Conservation (phyloP, 2,329 filamentous ascomycete species). For the Periconia digitata region DNA sequence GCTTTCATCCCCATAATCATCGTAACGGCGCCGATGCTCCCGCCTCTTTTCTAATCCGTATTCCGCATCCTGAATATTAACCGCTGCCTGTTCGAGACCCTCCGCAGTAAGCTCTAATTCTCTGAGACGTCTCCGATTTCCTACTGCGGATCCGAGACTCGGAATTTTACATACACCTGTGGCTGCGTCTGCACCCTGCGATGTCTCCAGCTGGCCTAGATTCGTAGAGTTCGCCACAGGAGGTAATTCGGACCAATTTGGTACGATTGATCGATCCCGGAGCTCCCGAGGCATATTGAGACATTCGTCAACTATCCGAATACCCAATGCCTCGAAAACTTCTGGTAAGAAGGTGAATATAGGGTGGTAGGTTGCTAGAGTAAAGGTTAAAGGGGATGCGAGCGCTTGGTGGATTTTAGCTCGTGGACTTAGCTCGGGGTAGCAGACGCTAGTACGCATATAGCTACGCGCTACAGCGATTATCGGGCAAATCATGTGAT, state of each 20-base stretch:
- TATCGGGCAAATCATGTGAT: too few species aligned
- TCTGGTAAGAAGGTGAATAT: not conserved
- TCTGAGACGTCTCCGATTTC: not conserved
- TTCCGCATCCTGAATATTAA: not conserved
- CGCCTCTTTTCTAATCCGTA: not conserved
- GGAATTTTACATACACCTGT: not conserved
- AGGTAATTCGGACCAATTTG: not conserved
- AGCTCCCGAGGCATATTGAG: not conserved
- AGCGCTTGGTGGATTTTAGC: too few species aligned
- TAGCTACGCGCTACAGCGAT: too few species aligned
- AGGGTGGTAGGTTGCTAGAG: not conserved
- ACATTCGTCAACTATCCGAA: not conserved
- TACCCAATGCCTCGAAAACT: not conserved
- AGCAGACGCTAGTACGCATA: too few species aligned
- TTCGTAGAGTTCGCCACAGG: too few species aligned
- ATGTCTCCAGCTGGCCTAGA: too few species aligned
- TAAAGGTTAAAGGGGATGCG: not conserved
- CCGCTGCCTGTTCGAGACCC: not conserved
- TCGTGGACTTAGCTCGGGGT: too few species aligned
- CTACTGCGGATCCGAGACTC: too few species aligned
- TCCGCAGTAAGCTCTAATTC: not conserved
- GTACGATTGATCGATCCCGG: not conserved
- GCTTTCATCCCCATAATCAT: not conserved
- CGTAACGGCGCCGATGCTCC: not conserved
- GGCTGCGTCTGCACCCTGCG: not conserved